These are phyloP conservation scores for Lachnum nothofagi DNA, from an alignment of 2,329 filamentous ascomycete genomes.

Conservation along the genomic window DNA sequence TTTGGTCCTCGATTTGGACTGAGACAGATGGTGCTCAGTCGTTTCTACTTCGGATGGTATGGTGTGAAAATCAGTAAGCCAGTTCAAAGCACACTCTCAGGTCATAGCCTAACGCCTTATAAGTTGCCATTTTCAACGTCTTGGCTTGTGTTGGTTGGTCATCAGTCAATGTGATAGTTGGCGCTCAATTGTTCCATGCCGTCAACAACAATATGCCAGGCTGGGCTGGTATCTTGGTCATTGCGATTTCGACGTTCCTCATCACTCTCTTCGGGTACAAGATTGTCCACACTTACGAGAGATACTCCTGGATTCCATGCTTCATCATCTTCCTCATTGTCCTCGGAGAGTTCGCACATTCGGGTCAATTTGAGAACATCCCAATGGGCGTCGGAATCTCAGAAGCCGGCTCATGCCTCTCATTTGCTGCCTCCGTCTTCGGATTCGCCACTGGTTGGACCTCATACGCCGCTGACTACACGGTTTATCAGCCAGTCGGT, in stretches of 20 bases:
- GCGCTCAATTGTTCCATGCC: slow-evolving; percentile 69
- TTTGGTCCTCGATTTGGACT: slow-evolving; percentile 71
- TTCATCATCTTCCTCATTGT: slow-evolving; percentile 69
- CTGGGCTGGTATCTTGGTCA: slow-evolving; percentile 69
- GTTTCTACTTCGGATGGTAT: slow-evolving; percentile 71
- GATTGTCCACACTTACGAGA: slow-evolving; percentile 72
- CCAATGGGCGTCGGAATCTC: slow-evolving; percentile 54
- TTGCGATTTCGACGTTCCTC: slow-evolving; percentile 61
- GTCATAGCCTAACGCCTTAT: slow-evolving; percentile 6
- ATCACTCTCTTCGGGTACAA: slow-evolving; percentile 72
- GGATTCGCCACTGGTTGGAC: slow-evolving; percentile 71
- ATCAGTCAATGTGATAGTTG: slow-evolving; percentile 73
- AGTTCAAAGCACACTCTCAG: neutral
- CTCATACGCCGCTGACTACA: slow-evolving; percentile 71
- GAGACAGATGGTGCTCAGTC: slow-evolving; percentile 73
- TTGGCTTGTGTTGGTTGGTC: slow-evolving; percentile 71
- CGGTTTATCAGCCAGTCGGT: slow-evolving; percentile 66
- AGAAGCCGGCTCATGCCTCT: slow-evolving; percentile 59
- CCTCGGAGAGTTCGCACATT: slow-evolving; percentile 62
- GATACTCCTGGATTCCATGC: slow-evolving; percentile 68
- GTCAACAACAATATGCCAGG: slow-evolving; percentile 66
- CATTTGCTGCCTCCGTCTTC: slow-evolving; percentile 61
- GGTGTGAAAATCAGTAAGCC: slow-evolving; percentile 61
- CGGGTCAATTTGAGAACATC: slow-evolving; percentile 56
- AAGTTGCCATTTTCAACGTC: slow-evolving; percentile 65